Base-by-base conservation (phyloP, 108 stramenopile species). In the Mayamaea pseudoterrestris region DNA sequence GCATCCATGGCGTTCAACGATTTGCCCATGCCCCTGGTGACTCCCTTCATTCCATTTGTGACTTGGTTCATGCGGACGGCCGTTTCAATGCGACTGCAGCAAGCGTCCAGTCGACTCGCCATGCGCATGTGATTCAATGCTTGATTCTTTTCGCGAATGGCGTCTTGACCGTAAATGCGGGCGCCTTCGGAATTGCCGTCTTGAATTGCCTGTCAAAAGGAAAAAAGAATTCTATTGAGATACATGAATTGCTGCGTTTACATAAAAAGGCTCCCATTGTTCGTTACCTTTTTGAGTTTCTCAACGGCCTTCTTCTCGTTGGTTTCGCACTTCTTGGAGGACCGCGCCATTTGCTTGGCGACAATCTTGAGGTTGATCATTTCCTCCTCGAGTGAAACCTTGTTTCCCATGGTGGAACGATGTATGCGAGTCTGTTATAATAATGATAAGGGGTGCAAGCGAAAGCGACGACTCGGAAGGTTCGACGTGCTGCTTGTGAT, bases 101-200 rank as follows among this genome's bases (percentile, higher is more conserved):
- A 96, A 5, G 98, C 98, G 57, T 97, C 96, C 44, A 98, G 90
- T 27, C 98, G 69, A 61, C 69, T 71, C 5, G 85, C 73, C 61
- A 98, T 81, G 18, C 89, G 66, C 34, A 97, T 61, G 50, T 85
- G 93, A 61, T 93, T 96, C 27, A 96, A 49, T 13, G 93, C 76
- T 61, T 97, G 95, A 66, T 94, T 96, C 60, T 97, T 96, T 62
- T 96, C 98, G 41, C 96, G 91, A 58, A 97, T 99, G 30, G 95
- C 96, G 65, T 96, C 96, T 66, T 94, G 91, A 7, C 88, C 97
- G 56, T 95, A 96, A 53, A 97, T 95, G 17, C 85, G 82, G 23
- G 97, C 97, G 4, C 93, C 93, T 53, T 96, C 98, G 27, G 71
- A 66, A 50, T 96, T 93, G 21, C 93, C 91, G 53, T 85, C 78